Base-by-base conservation (phyloP, 2,329 filamentous ascomycete genomes). In the Pseudocercospora ulei region DNA sequence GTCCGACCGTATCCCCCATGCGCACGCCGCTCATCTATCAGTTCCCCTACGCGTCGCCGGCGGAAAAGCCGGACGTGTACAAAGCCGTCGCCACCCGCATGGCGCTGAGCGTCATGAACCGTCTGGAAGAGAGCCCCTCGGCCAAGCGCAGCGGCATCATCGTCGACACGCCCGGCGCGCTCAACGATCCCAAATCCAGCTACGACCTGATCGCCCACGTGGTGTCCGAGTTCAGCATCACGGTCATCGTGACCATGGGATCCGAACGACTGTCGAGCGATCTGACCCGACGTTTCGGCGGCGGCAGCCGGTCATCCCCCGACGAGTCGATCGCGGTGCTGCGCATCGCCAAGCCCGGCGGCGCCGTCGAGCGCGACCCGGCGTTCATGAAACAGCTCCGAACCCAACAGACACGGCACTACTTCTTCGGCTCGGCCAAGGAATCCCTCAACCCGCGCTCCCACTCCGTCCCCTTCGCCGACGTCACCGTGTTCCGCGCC, bases 11-110 rank as follows among this genome's bases (percentile, higher is more conserved):
- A 0, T 78, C 93, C 11, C 87, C 88, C 0, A 84, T 94, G 36
- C 96, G 95, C 67, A 70, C 94, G 52, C 90, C 90, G 3, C 66
- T 98, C 38, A 85, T 88, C 17, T 93, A 94, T 58, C 84, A 86
- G 62, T 93, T 83, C 60, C 88, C 90, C 9, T 68, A 81, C 47
- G 70, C 75, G 36, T 76, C 70, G 46, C 74, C 84, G 0, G 79
- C 85, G 51, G 81, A 85, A 34, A 81, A 85, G 44, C 69, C 73
- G 0, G 50, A 53, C 17, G 64, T 88, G 27, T 96, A 82, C 65
- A 80, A 76, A 55, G 73, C 78, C 7, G 65, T 95, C 44, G 67
- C 83, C 14, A 82, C 80, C 29, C 74, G 81, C 46, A 68, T 96
- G 57, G 86, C 85, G 0, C 71, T 88, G 11, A 80, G 82, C 5